Percentiles rank a stretch among this genome's conserved stretches.
Evolutionary conservation across 139 green algal species (phyloP).

Genomic region (Picochlorum sp.): DNA sequence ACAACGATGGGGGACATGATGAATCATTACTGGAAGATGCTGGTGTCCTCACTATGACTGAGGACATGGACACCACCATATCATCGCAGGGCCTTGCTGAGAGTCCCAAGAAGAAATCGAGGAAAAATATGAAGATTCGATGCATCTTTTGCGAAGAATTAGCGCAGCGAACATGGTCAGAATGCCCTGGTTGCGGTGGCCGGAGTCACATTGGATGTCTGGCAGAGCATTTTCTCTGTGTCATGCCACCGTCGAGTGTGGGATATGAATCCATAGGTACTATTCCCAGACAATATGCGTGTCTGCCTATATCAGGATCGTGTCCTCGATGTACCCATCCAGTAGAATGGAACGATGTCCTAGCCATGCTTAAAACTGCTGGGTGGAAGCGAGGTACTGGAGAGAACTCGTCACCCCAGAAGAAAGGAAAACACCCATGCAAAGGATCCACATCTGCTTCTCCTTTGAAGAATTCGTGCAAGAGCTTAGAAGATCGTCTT

Average conservation of each 20-base stretch:
- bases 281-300: slow-evolving; percentile 1
- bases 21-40: background rate
- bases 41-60: background rate
- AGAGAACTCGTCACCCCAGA: background rate
- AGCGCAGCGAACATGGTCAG: slow-evolving; percentile 29
- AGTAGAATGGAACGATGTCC: slow-evolving; percentile 27
- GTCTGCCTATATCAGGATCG: slow-evolving; percentile 15
- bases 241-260: background rate
- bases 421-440: too few relatives aligned
- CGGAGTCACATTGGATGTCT: slow-evolving; percentile 45
- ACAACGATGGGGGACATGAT: too few relatives aligned
- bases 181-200: slow-evolving; percentile 25
- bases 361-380: slow-evolving; percentile 24
- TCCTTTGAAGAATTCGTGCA: too few relatives aligned
- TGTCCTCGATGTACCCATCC: slow-evolving; percentile 27
- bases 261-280: background rate
- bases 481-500: too few relatives aligned
- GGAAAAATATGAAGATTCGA: background rate
- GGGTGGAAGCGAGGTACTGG: slow-evolving; percentile 23
- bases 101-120: background rate
- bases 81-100: background rate
- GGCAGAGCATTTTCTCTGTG: slow-evolving; percentile 30
- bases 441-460: too few relatives aligned
- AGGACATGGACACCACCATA: background rate
- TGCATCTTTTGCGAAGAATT: slow-evolving; percentile 32